These are phyloP conservation scores for Pseudonectria foliicola DNA, from an alignment of 2,329 filamentous ascomycete genomes.

Conservation along the genomic window DNA sequence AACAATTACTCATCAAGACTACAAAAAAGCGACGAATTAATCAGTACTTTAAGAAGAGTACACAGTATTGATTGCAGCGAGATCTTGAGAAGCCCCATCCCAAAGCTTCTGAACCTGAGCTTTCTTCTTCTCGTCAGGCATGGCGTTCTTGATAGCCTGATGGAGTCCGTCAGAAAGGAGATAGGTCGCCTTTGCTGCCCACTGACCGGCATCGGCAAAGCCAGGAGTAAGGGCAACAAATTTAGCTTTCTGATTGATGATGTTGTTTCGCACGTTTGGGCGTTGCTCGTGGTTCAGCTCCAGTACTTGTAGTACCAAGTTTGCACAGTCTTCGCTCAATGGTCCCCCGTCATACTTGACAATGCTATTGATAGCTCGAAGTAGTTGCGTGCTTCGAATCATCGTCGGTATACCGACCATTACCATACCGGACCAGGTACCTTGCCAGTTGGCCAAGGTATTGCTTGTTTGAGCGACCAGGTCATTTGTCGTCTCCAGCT, in stretches of 20 bases:
- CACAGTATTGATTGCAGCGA: background rate
- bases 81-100: background rate
- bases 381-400: background rate
- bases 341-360: background rate
- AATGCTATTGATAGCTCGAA: background rate
- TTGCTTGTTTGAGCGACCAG: background rate
- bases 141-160: background rate
- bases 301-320: background rate
- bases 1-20: too few species aligned
- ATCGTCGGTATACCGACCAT: background rate
- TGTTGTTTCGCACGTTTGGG: background rate
- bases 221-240: background rate
- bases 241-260: background rate
- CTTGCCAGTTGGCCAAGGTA: background rate
- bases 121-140: background rate
- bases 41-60: too few species aligned
- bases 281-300: constrained; percentile 1
- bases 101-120: background rate
- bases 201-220: background rate
- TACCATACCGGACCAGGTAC: background rate
- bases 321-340: background rate
- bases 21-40: too few species aligned
- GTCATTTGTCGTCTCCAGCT: background rate
- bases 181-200: background rate
- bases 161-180: background rate